Base-by-base conservation (phyloP, 2,329 filamentous ascomycete species). In the Botrytis fragariae region DNA sequence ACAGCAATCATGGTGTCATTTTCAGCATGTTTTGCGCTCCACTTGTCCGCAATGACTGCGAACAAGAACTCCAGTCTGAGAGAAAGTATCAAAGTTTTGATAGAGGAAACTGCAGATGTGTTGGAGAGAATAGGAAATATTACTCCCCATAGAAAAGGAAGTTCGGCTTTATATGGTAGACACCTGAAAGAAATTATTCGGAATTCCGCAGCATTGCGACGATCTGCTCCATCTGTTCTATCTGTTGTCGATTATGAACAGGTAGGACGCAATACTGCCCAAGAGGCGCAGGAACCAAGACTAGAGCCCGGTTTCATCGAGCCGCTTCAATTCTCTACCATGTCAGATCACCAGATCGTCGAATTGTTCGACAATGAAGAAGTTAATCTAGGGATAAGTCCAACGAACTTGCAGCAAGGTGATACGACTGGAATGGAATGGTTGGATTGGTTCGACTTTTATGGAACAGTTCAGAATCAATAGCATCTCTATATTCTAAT, bases 1-100 rank as follows among this genome's bases (percentile, higher is more conserved):
- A 93, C 91, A 88, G 91, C 72, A 92, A 93, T 77, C 76, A 93
- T 93, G 92, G 92, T 93, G 20, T 92, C 91, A 1, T 93, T 93
- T 76, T 91, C 91, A 0, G 90, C 90, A n/a, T 92, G 89, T 77
- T 92, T 91, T 75, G 90, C 90, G 81, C 74, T 92, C n/a, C 87
- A 88, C 16, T 84, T 92, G 7, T 90, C 89, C 76, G 86, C 88
- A 0, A 87, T 88, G 65, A 85, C 88, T 4, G 84, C 86, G 0
- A 88, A 86, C 9, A 86, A 85, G 73, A 83, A 81, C 59, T 89
- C 87, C 0, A 87, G 86, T 69, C 80, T 92, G 0, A 89, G 89
- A 0, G 88, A 89, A 0, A 91, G 89, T 75, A 88, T 92, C 22
- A 83, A 89, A 63, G 86, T 87, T 69, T 82, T 93, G 72, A 89